A percentile compares a stretch with the other conserved stretches of the same genome.
Conservation (phyloP, 306 rosid species). For the Pyrus betulifolia region DNA sequence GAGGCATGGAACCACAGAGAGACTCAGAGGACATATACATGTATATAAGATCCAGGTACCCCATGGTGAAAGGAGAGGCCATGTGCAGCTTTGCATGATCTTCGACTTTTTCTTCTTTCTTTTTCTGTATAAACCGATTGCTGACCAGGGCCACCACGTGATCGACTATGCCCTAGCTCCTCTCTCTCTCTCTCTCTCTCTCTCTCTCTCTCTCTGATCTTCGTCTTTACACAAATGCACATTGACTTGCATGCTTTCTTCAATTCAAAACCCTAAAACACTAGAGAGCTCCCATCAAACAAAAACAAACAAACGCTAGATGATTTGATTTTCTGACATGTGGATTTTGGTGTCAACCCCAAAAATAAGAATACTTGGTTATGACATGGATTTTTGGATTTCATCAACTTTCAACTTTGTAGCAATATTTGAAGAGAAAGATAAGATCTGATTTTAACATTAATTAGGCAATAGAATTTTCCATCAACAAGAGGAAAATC, state of each 20-base stretch:
- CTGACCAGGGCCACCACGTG: constrained; percentile 2
- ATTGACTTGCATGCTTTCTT: too few relatives aligned
- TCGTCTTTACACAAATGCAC: too few relatives aligned
- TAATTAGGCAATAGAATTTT: neutral
- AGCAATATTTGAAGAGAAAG: neutral
- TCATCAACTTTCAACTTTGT: neutral
- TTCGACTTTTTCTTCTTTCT: neutral
- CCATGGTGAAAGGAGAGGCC: neutral
- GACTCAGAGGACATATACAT: too few relatives aligned
- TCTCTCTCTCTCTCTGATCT: neutral
- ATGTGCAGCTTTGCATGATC: constrained; percentile 1
- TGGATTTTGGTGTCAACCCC: too few relatives aligned
- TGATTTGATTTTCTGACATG: too few relatives aligned
- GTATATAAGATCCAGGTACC: too few relatives aligned
- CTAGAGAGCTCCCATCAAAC: too few relatives aligned
- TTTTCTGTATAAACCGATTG: neutral
- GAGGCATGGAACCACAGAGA: too few relatives aligned
- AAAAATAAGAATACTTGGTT: neutral
- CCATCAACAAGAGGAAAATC: neutral
- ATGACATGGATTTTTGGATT: neutral
- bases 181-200: too few relatives aligned
- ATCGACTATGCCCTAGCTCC: neutral
- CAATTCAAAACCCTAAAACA: too few relatives aligned
- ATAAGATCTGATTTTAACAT: too few relatives aligned
- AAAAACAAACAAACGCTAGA: too few relatives aligned